phyloP scores from a whole-genome alignment of 2,329 filamentous ascomycete genomes.

The Sporothrix brasiliensis region DNA sequence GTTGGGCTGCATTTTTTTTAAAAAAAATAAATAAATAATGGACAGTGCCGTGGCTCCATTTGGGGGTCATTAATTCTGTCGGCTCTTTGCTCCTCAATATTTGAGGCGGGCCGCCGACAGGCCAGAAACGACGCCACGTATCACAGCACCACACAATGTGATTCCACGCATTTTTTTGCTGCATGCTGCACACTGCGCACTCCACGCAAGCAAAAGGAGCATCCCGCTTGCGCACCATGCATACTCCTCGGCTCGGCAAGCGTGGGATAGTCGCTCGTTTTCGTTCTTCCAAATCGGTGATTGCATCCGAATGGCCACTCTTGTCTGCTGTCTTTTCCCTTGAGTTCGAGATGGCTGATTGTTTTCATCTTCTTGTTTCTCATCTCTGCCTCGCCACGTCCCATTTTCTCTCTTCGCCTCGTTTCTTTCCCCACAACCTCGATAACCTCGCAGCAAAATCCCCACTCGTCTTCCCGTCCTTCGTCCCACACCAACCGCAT shows the following conservation, averaged over 20 bases:
- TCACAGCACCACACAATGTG: conserved; percentile 28
- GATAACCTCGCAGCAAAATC: conserved; percentile 7
- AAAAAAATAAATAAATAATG: no score
- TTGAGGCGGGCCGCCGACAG: conserved; percentile 30
- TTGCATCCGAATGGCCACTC: background rate
- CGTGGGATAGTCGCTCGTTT: background rate
- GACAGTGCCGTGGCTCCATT: background rate
- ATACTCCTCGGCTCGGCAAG: conserved; percentile 12
- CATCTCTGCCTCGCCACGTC: background rate
- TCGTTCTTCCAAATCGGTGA: background rate
- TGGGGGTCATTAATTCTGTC: background rate
- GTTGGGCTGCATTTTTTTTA: background rate
- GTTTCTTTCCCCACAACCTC: conserved; percentile 16
- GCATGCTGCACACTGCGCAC: background rate
- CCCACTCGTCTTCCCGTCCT: conserved; percentile 4
- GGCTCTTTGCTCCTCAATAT: conserved; percentile 4
- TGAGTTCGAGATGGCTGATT: background rate
- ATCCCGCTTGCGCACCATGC: conserved; percentile 17
- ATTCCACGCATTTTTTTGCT: background rate
- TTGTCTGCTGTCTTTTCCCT: background rate
- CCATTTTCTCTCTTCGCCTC: background rate
- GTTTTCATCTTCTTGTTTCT: background rate
- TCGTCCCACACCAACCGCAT: conserved; percentile 7
- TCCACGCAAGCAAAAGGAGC: background rate
- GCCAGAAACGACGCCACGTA: conserved; percentile 35